phyloP scores from a whole-genome alignment of 2,329 filamentous ascomycete species.

The Ophiosphaerella herpotricha region DNA sequence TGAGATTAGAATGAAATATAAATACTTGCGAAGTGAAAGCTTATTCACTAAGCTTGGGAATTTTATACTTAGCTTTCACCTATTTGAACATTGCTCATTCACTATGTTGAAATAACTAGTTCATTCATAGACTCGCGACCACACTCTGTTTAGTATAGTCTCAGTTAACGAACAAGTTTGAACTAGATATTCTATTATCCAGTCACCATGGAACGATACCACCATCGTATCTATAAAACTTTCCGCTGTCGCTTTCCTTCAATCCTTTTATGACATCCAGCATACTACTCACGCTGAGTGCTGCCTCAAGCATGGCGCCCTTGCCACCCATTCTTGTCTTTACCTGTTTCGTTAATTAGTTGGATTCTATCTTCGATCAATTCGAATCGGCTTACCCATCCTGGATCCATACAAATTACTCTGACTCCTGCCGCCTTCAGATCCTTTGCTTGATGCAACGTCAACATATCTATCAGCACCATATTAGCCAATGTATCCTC shows the following conservation, averaged over 20 bases:
- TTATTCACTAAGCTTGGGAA: too few relatives aligned
- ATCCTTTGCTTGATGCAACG: constrained; percentile 48
- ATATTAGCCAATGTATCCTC: too few relatives aligned
- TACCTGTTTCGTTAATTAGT: constrained; percentile 11
- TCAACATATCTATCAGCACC: constrained; percentile 42
- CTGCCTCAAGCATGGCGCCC: constrained; percentile 45
- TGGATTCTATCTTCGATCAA: too few relatives aligned
- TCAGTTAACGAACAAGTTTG: too few relatives aligned
- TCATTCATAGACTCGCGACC: too few relatives aligned
- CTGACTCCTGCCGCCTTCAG: constrained; percentile 34
- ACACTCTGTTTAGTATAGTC: too few relatives aligned
- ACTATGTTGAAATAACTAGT: too few relatives aligned
- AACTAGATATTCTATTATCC: background rate
- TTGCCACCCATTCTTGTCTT: constrained; percentile 52
- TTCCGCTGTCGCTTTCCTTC: constrained; percentile 42
- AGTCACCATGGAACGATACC: constrained; percentile 40
- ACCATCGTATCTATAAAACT: constrained; percentile 45
- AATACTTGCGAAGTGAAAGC: too few relatives aligned
- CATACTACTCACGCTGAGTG: constrained; percentile 47
- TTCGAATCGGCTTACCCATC: constrained; percentile 36
- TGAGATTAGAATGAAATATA: too few relatives aligned
- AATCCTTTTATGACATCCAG: constrained; percentile 41
- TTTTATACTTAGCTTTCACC: too few relatives aligned
- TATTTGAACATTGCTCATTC: too few relatives aligned
- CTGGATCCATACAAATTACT: constrained; percentile 51